These are phyloP conservation scores for Phytophthora sp. DNA, from an alignment of 352 stramenopile species.

Conservation along the genomic window DNA sequence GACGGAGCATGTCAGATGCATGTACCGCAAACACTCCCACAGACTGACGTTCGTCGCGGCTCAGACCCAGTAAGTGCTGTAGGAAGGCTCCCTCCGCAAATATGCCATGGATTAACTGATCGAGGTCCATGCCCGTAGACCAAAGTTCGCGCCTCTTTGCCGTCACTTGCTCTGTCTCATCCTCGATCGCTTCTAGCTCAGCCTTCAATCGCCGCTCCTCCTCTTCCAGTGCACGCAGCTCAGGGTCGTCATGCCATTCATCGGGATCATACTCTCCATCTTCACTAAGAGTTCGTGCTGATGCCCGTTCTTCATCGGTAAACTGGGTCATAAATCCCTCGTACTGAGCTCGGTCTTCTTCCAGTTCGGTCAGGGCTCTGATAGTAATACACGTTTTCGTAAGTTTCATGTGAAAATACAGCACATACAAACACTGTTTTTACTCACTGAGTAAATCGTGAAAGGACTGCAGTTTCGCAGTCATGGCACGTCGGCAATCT, in stretches of 20 bases:
- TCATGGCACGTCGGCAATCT: constrained; percentile 78
- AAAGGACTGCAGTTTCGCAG: constrained; percentile 61
- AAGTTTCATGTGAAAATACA: background rate
- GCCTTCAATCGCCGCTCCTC: constrained; percentile 63
- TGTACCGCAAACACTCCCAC: constrained; percentile 81
- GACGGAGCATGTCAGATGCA: constrained; percentile 80
- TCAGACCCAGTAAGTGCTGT: constrained; percentile 76
- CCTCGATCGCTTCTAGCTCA: constrained; percentile 63
- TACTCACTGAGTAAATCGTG: constrained; percentile 61
- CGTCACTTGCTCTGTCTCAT: constrained; percentile 58
- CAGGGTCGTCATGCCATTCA: constrained; percentile 50
- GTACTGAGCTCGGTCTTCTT: constrained; percentile 61
- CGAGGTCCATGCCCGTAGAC: constrained; percentile 73
- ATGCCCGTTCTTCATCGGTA: constrained; percentile 31
- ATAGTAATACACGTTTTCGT: constrained; percentile 6
- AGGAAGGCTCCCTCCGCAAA: constrained; percentile 79
- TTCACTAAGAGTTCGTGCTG: constrained; percentile 21
- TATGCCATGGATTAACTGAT: constrained; percentile 72
- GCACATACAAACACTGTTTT: background rate
- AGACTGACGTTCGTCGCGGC: constrained; percentile 76
- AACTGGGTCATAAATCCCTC: constrained; percentile 64
- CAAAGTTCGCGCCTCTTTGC: constrained; percentile 73
- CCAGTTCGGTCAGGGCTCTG: constrained; percentile 51
- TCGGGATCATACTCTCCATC: constrained; percentile 35
- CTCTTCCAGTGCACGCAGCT: constrained; percentile 60